Conservation (phyloP, 768 basidiomycete species). For the Termitomyces sp. region DNA sequence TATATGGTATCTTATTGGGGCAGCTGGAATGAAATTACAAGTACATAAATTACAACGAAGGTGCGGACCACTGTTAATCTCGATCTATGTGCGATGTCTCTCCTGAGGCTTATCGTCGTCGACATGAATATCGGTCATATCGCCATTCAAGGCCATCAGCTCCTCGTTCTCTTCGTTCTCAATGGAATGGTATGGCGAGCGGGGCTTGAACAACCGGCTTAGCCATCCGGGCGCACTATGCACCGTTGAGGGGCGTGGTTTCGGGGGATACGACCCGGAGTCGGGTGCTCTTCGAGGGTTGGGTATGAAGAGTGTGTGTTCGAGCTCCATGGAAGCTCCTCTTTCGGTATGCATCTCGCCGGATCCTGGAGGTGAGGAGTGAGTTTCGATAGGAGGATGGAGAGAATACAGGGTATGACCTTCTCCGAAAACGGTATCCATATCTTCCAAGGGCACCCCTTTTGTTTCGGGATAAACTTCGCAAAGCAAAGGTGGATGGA, state of each 20-base stretch:
- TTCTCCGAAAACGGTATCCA: slow-evolving; percentile 89
- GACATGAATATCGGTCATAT: slow-evolving; percentile 1
- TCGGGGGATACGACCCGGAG: slow-evolving; percentile 11
- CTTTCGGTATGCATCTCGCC: not conserved
- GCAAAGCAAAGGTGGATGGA: not conserved
- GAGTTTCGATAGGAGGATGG: not conserved
- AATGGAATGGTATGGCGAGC: slow-evolving; percentile 10
- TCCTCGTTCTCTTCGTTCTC: slow-evolving; percentile 11
- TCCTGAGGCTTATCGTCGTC: slow-evolving; percentile 1
- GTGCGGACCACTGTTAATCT: not conserved
- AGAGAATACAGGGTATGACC: slow-evolving; percentile 35
- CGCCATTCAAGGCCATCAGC: slow-evolving; percentile 10
- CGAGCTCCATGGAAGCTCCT: not conserved
- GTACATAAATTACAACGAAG: not conserved
- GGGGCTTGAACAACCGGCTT: slow-evolving; percentile 7
- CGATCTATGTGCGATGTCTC: not conserved
- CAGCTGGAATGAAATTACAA: not conserved
- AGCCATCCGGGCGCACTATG: slow-evolving; percentile 6
- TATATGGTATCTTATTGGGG: no score
- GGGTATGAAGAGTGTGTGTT: slow-evolving; percentile 7
- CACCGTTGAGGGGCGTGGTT: not conserved
- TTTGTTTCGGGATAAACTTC: slow-evolving; percentile 85
- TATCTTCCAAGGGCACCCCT: slow-evolving; percentile 85
- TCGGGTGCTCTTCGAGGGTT: not conserved
- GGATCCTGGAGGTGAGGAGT: not conserved